Conservation (phyloP, 345 rosid species). For the Pugionium cornutum region DNA sequence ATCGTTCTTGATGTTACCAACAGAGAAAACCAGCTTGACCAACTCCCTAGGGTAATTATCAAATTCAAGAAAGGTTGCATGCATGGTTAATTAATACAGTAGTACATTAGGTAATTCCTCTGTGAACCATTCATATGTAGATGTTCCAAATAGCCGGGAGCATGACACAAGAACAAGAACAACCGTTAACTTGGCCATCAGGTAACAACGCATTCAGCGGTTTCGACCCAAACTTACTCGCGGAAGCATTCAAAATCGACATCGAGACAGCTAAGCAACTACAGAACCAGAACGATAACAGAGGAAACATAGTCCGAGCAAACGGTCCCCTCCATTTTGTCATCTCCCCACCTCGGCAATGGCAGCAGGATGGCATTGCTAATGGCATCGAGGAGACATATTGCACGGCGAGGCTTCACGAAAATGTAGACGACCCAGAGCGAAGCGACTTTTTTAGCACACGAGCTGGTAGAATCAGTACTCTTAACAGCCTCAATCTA, state of each 20-base stretch:
- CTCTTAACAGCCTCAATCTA: conserved; percentile 53
- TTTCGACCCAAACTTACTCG: conserved; percentile 42
- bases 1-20: conserved; percentile 51
- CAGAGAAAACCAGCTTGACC: conserved; percentile 60
- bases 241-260: conserved; percentile 51
- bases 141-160: conserved; percentile 67
- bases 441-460: conserved; percentile 60
- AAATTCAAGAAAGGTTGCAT: conserved; percentile 13
- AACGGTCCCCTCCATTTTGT: conserved; percentile 43
- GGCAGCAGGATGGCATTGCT: conserved; percentile 15
- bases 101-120: not conserved
- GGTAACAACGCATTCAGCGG: conserved; percentile 60
- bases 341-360: conserved; percentile 31
- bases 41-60: conserved; percentile 51
- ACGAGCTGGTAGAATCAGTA: conserved; percentile 60
- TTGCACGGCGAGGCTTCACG: conserved; percentile 51
- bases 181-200: conserved; percentile 31
- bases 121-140: conserved; percentile 35
- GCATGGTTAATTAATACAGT: not conserved
- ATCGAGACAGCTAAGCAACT: conserved; percentile 48
- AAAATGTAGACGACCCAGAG: conserved; percentile 52
- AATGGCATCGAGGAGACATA: conserved; percentile 66
- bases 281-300: conserved; percentile 43
- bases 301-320: conserved; percentile 59
- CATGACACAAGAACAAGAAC: conserved; percentile 34